Base-by-base conservation (phyloP, 1,139 yeast species). In the Yamadazyma aaseri region DNA sequence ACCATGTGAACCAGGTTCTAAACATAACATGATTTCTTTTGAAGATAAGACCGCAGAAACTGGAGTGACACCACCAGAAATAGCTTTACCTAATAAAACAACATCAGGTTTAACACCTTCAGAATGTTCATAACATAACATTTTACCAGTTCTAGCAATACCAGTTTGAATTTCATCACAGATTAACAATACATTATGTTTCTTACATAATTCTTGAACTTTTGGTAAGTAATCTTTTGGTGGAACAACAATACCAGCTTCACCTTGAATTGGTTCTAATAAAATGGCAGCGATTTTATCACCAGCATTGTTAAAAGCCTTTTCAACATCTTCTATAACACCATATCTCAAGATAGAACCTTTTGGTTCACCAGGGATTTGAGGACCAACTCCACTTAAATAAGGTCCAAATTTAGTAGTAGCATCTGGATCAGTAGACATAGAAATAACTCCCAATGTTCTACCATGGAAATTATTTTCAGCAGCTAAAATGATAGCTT, bases 101-200 rank as follows among this genome's bases (percentile, higher is more conserved):
- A 90, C 70, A 63, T 90, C 97, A 34, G 98, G 97, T 50, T 73
- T 76, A 47, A 89, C 86, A 45, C 76, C 76, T 47, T 67, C 67
- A 43, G 83, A 81, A 65, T 92, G 97, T 65, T 90, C 95, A 64
- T 81, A 82, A 59, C 96, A 87, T 44, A 90, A 74, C 76, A 90
- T 75, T 68, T 86, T 86, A 54, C 97, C 97, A 23, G 97, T 92
- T 73, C 98, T 83, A 36, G 96, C 97, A 58, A 90, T 79, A 63
- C 98, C 97, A 21, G 98, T 90, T 69, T 90, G 97, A 58, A 92
- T 87, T 69, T 90, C 98, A 60, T 92, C 97, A 57, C 96, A 87
- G 62, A 90, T 90, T 52, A 90, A 74, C 55, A 90, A 71, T 18
- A 86, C 89, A 53, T 90, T 87, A 73, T 90, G 73, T 63, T 87